phyloP scores from a whole-genome alignment of 1,139 yeast genomes.

The Pichia sp. region DNA sequence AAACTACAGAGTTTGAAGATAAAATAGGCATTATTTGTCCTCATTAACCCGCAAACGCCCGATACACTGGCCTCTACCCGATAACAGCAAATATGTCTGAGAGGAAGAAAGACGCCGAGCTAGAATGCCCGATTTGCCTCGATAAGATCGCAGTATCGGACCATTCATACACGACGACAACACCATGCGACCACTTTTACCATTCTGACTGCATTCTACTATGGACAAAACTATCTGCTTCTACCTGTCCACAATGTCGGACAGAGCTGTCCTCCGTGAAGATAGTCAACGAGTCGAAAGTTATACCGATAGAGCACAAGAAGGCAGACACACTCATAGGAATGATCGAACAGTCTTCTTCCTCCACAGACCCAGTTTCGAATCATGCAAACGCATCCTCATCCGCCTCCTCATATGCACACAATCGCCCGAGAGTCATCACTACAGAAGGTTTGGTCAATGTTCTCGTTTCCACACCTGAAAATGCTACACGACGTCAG shows the following conservation, averaged over 20 bases:
- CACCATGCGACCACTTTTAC: conserved; percentile 18
- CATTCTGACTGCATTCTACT: conserved; percentile 15
- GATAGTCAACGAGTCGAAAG: not conserved
- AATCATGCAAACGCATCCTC: not conserved
- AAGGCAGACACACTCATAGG: conserved; percentile 8
- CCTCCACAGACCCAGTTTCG: not conserved
- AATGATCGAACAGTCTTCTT: not conserved
- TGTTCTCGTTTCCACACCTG: conserved; percentile 3
- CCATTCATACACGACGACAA: conserved; percentile 6
- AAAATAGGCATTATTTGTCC: no score
- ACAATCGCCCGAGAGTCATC: not conserved
- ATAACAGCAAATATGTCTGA: not conserved
- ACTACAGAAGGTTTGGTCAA: conserved; percentile 3
- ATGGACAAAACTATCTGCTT: conserved; percentile 17
- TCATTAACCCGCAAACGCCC: not conserved
- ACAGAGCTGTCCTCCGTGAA: conserved; percentile 6
- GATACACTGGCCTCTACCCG: not conserved
- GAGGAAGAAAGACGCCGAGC: not conserved
- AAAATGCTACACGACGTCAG: not conserved
- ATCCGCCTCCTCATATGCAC: not conserved
- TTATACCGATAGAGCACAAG: conserved; percentile 1
- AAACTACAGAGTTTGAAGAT: no score
- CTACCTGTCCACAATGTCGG: conserved; percentile 20
- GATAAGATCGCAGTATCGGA: conserved; percentile 10
- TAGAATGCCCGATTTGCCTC: conserved; percentile 18